Percentiles rank a stretch among this genome's conserved stretches.
phyloP scores from a whole-genome alignment of 345 rosid species.

The Linum lewisii region DNA sequence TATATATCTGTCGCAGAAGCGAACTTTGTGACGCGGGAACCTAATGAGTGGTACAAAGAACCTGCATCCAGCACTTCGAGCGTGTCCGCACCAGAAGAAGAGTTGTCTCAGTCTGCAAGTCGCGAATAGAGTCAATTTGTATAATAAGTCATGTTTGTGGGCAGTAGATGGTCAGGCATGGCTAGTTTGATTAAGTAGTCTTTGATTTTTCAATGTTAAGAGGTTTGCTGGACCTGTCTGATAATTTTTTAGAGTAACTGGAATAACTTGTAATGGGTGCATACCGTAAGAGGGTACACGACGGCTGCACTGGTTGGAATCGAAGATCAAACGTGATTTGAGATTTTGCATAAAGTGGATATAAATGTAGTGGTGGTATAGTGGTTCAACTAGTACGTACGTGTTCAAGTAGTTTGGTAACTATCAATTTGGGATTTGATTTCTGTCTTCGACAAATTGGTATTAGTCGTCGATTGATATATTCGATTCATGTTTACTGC shows the following conservation, averaged over 20 bases:
- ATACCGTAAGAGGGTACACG: background rate
- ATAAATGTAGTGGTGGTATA: too few relatives aligned
- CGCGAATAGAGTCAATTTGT: conserved; percentile 10
- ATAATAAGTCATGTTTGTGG: background rate
- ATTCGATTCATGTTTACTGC: too few relatives aligned
- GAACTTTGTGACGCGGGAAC: conserved; percentile 61
- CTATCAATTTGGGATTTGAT: too few relatives aligned
- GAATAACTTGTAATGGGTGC: background rate
- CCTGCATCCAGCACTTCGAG: conserved; percentile 38
- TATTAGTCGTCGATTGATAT: too few relatives aligned
- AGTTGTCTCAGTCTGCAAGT: conserved; percentile 17
- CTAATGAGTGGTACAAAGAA: conserved; percentile 73
- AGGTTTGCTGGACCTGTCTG: background rate
- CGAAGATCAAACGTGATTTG: too few relatives aligned
- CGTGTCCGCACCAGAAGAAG: conserved; percentile 14
- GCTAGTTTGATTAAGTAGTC: too few relatives aligned
- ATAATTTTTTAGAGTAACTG: background rate
- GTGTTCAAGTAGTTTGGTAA: too few relatives aligned
- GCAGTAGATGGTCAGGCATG: too few relatives aligned
- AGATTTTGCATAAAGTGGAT: too few relatives aligned
- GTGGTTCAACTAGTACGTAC: too few relatives aligned
- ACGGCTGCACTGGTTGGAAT: too few relatives aligned
- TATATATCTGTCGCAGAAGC: conserved; percentile 51
- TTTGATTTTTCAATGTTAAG: background rate
- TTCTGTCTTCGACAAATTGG: too few relatives aligned